Conservation (phyloP, 2,329 filamentous ascomycete genomes). For the Colletotrichum salicis region DNA sequence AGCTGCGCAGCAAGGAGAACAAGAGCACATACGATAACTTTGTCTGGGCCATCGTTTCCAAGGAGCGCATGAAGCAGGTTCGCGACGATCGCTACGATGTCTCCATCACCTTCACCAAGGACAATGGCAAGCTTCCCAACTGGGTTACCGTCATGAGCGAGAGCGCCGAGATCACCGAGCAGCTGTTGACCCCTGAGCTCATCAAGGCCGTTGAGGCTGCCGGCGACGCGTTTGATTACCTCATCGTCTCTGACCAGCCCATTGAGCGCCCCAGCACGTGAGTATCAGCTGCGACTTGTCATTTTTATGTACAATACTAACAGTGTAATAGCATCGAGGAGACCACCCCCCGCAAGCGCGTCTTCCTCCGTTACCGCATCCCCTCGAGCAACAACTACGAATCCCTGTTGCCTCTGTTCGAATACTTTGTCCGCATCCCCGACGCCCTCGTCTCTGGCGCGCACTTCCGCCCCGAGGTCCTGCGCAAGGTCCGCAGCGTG, state of each 20-base stretch:
- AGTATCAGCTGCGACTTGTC: constrained; percentile 44
- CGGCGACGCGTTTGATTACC: constrained; percentile 83
- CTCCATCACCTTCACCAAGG: constrained; percentile 92
- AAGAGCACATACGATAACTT: constrained; percentile 87
- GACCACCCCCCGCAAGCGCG: constrained; percentile 83
- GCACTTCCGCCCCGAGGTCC: constrained; percentile 90
- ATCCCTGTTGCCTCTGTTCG: constrained; percentile 78
- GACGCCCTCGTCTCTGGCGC: constrained; percentile 80
- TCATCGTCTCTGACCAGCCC: constrained; percentile 91
- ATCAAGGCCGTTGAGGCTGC: constrained; percentile 81
- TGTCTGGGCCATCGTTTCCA: constrained; percentile 95
- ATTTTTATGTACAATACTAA: not conserved
- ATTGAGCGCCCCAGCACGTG: constrained; percentile 86
- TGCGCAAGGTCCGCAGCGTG: constrained; percentile 81
- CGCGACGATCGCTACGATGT: constrained; percentile 95
- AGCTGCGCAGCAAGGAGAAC: constrained; percentile 65
- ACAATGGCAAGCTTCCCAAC: constrained; percentile 85
- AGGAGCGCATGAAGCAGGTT: constrained; percentile 89
- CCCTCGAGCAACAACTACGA: constrained; percentile 72
- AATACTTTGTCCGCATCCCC: constrained; percentile 84
- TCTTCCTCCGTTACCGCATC: constrained; percentile 81
- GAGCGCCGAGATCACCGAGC: constrained; percentile 92
- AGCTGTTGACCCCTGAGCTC: constrained; percentile 87
- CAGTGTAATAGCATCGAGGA: constrained; percentile 77
- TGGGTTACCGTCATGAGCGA: constrained; percentile 98